Conservation (phyloP, 306 rosid species). For the Rosa rugosa region DNA sequence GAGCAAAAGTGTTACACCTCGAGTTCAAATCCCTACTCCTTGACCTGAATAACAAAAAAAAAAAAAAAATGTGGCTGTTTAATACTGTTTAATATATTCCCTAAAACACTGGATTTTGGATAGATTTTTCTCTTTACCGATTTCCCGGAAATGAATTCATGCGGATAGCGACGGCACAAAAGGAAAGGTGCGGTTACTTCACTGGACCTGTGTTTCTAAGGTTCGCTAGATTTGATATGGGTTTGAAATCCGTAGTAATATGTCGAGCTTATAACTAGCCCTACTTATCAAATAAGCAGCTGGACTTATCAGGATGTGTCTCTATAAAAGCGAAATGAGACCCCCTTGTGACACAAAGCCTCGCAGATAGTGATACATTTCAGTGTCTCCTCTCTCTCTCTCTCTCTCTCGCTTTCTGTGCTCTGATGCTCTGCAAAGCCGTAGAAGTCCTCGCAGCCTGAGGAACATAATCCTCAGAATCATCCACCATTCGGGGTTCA, state of each 20-base stretch:
- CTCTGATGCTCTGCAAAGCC: conserved; percentile 61
- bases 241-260: conserved; percentile 65
- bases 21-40: neutral
- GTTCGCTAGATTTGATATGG: conserved; percentile 66
- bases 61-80: no score
- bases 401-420: conserved; percentile 20
- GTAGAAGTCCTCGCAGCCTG: conserved; percentile 54
- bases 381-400: neutral
- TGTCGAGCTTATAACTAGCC: accelerated
- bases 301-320: conserved; percentile 42
- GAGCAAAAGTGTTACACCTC: no score
- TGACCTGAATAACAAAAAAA: neutral
- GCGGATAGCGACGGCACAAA: conserved; percentile 4
- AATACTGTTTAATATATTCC: neutral
- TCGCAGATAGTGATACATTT: conserved; percentile 67
- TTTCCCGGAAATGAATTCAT: neutral
- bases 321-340: conserved; percentile 50
- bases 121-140: no score
- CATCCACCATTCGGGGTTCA: conserved; percentile 22
- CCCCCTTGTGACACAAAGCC: conserved; percentile 52
- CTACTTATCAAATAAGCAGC: neutral
- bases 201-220: conserved; percentile 70
- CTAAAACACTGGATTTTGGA: neutral
- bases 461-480: conserved; percentile 26
- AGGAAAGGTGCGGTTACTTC: conserved; percentile 4